These are phyloP conservation scores for Plasmodiophora brassicae DNA, from an alignment of 208 protist genomes.

Conservation along the genomic window DNA sequence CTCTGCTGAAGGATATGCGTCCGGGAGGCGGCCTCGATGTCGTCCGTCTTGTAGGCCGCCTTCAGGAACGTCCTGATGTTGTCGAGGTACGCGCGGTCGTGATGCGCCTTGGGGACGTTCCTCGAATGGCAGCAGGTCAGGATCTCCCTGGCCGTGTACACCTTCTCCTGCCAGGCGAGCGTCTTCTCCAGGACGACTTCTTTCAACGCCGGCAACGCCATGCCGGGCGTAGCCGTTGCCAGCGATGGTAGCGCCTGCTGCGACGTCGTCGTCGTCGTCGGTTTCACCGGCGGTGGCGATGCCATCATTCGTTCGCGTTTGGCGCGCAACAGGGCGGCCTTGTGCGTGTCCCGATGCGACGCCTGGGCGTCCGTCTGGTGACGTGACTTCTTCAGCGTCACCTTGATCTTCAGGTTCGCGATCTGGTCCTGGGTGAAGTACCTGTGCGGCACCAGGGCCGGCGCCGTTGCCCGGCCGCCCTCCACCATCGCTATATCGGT, in stretches of 20 bases:
- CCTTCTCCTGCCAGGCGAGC: neutral
- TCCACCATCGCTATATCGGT: too few relatives aligned
- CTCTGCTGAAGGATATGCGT: neutral
- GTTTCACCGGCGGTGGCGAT: neutral
- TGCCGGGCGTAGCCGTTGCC: neutral
- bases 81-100: neutral
- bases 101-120: neutral
- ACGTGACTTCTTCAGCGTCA: constrained; percentile 15
- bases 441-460: neutral
- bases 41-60: neutral
- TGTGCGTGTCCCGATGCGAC: neutral
- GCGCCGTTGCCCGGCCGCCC: neutral
- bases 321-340: neutral
- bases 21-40: neutral
- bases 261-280: neutral
- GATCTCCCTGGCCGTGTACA: constrained; percentile 19
- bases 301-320: neutral
- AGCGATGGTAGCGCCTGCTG: neutral
- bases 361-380: neutral
- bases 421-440: constrained; percentile 16
- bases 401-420: neutral
- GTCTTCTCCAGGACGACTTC: neutral
- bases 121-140: neutral
- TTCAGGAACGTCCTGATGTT: neutral
- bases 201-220: neutral